Base-by-base conservation (phyloP, 129 eudicot genomes). In the Flaveria robusta region DNA sequence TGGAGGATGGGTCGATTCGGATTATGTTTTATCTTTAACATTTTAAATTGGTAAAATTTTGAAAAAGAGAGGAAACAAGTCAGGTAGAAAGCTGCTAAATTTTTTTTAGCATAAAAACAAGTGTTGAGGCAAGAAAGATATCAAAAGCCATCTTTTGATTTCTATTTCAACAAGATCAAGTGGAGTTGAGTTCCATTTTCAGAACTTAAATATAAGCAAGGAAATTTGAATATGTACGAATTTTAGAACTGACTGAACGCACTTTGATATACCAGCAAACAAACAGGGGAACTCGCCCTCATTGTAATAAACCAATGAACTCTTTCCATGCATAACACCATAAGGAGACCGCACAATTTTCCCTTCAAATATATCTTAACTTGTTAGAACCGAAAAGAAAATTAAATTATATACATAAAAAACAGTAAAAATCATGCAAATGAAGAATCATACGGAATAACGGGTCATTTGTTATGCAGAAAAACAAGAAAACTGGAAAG, bases 241-340 rank as follows among this genome's bases (percentile, higher is more conserved):
- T 9, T 24, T 74, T 1, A 55, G 11, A 69, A 71, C 29, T 56
- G 71, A 55, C 26, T 19, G 49, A 5, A 83, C 94, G 59, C 86
- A 91, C 99, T 95, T 95, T 24, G 99, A 81, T 83, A 95, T 77
- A 78, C 99, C 97, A 45, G 97, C 77, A 83, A 95, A 89, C 75
- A 95, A 85, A 74, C 97, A 86, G 55, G 89, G 89, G 75, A 90
- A 86, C 29, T 86, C 96, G 10, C 90, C 93, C 68, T 95, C 99
- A 46, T 95, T 92, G 68, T 95, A 89, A 77, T 95, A 91, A 22
- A 95, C 99, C 34, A 78, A 95, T 58, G 99, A 95, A 74, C 96
- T 89, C 85, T 95, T 95, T 59, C 99, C 99, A 75, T 95, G 99
- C 92, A 95, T 80, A 31, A 91, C 99, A 9, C 97, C 99, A 80